A percentile compares a stretch with the other conserved stretches of the same genome.
Conservation (phyloP, 371 early-diverging fungal species). For the Mucor mucedo region DNA sequence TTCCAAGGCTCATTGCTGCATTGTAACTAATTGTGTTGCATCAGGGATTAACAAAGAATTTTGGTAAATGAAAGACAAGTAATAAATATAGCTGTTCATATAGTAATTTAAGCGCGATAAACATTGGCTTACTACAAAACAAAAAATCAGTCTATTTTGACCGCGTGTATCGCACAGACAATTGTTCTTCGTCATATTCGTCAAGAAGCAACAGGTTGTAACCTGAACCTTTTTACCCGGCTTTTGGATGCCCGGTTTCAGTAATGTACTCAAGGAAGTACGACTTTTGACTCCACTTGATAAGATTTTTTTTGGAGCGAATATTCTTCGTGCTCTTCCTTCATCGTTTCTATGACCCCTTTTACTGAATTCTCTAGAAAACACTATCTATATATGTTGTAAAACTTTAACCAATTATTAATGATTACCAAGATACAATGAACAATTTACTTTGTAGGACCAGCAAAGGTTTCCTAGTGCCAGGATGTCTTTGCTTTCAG, state of each 20-base stretch:
- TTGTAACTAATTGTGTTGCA: background rate
- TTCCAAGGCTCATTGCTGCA: background rate
- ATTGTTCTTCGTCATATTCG: conserved; percentile 5
- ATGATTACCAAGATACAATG: background rate
- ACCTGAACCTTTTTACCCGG: conserved; percentile 3
- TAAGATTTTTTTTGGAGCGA: no score
- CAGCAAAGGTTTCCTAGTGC: conserved; percentile 5
- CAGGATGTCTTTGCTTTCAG: conserved; percentile 10
- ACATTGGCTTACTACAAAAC: no score
- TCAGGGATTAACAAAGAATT: no score
- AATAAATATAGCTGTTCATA: background rate
- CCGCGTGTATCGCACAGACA: background rate
- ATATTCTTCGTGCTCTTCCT: no score
- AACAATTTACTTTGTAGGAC: conserved; percentile 6
- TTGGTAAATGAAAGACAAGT: no score
- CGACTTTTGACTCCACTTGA: no score
- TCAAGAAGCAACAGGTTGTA: conserved; percentile 7
- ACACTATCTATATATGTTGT: no score
- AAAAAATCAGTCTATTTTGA: background rate
- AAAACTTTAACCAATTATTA: no score
- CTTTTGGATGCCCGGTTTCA: conserved; percentile 7
- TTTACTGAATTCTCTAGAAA: no score
- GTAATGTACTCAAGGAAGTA: background rate
- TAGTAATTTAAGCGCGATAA: no score
- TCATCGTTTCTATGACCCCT: no score